Evolutionary conservation across 495 filamentous ascomycete species (phyloP).

Genomic region (Trichocladium antarcticum): DNA sequence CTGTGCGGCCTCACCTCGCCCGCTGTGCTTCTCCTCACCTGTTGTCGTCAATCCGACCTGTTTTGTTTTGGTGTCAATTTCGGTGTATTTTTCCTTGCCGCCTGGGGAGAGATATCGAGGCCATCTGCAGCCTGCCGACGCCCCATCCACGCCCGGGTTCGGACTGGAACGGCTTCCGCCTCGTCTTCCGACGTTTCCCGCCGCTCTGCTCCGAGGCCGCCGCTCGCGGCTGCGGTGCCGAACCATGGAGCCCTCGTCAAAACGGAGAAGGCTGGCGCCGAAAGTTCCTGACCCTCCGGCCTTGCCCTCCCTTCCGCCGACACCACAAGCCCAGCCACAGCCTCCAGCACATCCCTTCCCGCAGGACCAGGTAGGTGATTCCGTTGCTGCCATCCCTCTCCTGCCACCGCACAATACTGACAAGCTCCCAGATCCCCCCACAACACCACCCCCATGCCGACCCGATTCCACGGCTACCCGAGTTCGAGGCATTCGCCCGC

Average conservation of each 20-base stretch:
- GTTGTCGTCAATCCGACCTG: slow-evolving; percentile 2
- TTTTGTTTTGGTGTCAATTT: background rate
- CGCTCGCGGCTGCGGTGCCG: background rate
- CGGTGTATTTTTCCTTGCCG: background rate
- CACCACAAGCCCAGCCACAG: slow-evolving; percentile 18
- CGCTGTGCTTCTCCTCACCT: background rate
- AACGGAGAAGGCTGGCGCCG: slow-evolving; percentile 30
- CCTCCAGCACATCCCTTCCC: slow-evolving; percentile 16
- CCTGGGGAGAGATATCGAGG: background rate
- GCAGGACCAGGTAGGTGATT: slow-evolving; percentile 21
- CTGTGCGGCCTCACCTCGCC: slow-evolving; percentile 16
- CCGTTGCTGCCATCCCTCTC: background rate
- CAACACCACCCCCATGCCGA: slow-evolving; percentile 20
- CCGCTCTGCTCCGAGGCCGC: background rate
- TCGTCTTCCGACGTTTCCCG: background rate
- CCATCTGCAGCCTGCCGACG: background rate
- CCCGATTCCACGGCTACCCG: slow-evolving; percentile 18
- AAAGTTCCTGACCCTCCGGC: slow-evolving; percentile 24
- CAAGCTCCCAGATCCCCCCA: slow-evolving; percentile 10
- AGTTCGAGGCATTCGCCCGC: slow-evolving; percentile 47
- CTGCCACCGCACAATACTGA: slow-evolving; percentile 7
- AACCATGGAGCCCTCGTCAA: slow-evolving; percentile 29
- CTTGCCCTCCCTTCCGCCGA: slow-evolving; percentile 8
- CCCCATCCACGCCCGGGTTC: background rate
- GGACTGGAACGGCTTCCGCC: background rate